These are phyloP conservation scores for Amanita rubescens DNA, from an alignment of 768 basidiomycete species.

Conservation along the genomic window DNA sequence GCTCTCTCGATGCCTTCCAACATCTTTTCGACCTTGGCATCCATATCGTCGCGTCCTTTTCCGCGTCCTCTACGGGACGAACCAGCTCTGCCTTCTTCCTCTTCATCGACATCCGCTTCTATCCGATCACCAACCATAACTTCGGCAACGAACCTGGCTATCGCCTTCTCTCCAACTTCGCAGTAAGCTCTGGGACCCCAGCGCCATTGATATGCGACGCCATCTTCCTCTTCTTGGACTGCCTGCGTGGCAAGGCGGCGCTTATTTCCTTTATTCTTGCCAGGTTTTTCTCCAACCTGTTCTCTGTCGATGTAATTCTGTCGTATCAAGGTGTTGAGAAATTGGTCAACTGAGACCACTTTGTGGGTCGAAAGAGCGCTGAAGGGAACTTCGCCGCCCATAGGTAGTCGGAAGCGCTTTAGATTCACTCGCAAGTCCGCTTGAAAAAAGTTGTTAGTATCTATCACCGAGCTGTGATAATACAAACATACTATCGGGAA, in stretches of 20 bases:
- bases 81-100: conserved; percentile 26
- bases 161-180: conserved; percentile 74
- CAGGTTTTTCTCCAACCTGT: conserved; percentile 39
- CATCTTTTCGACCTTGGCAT: conserved; percentile 38
- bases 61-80: conserved; percentile 13
- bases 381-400: conserved; percentile 39
- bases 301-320: conserved; percentile 77
- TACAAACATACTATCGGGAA: conserved; percentile 62
- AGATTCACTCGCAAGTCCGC: conserved; percentile 69
- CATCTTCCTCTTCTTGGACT: conserved; percentile 31
- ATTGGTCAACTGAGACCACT: conserved; percentile 52
- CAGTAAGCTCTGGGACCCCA: conserved; percentile 80
- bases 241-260: conserved; percentile 42
- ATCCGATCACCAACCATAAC: conserved; percentile 55
- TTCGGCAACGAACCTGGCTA: conserved; percentile 71
- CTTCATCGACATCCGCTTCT: conserved; percentile 26
- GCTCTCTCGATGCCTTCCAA: conserved; percentile 53
- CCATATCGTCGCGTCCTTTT: conserved; percentile 17
- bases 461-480: not conserved
- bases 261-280: conserved; percentile 39
- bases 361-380: conserved; percentile 43
- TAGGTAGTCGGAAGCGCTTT: conserved; percentile 58
- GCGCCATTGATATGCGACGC: conserved; percentile 60
- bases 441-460: conserved; percentile 22
- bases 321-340: conserved; percentile 53